A percentile compares a stretch with the other conserved stretches of the same genome.
Conservation (phyloP, 495 filamentous ascomycete genomes). For the Penicillium roqueforti region DNA sequence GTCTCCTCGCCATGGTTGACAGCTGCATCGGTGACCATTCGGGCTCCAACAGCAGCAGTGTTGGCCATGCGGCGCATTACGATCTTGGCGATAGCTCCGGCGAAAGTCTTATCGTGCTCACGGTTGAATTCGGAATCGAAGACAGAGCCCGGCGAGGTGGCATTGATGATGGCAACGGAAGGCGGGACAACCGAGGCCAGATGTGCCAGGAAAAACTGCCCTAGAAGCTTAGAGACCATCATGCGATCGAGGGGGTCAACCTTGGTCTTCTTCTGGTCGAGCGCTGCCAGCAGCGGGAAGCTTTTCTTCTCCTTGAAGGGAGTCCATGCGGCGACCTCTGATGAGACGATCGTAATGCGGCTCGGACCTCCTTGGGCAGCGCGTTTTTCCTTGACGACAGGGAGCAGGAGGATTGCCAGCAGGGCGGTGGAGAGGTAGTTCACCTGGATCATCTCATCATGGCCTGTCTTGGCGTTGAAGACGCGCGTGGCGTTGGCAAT, state of each 20-base stretch:
- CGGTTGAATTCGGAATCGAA: neutral
- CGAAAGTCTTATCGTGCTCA: neutral
- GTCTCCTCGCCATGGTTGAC: neutral
- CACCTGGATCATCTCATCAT: conserved; percentile 44
- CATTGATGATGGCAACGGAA: neutral
- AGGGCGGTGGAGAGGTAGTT: conserved; percentile 47
- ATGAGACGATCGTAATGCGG: conserved; percentile 7
- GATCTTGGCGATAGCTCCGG: neutral
- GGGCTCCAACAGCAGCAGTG: neutral
- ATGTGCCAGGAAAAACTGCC: neutral
- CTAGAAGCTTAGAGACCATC: neutral
- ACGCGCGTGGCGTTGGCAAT: conserved; percentile 24
- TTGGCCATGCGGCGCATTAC: neutral
- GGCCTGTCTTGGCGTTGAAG: conserved; percentile 30
- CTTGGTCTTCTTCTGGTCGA: neutral
- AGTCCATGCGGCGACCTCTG: conserved; percentile 12
- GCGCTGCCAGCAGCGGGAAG: neutral
- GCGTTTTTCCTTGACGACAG: conserved; percentile 24
- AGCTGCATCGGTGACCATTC: neutral
- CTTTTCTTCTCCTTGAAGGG: conserved; percentile 8
- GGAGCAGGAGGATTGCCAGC: conserved; percentile 46
- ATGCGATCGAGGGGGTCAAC: neutral
- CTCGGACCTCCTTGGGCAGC: neutral
- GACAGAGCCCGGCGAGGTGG: neutral
- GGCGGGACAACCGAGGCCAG: neutral